Conservation (phyloP, 495 filamentous ascomycete species). For the Friedmanniomyces endolithicus region DNA sequence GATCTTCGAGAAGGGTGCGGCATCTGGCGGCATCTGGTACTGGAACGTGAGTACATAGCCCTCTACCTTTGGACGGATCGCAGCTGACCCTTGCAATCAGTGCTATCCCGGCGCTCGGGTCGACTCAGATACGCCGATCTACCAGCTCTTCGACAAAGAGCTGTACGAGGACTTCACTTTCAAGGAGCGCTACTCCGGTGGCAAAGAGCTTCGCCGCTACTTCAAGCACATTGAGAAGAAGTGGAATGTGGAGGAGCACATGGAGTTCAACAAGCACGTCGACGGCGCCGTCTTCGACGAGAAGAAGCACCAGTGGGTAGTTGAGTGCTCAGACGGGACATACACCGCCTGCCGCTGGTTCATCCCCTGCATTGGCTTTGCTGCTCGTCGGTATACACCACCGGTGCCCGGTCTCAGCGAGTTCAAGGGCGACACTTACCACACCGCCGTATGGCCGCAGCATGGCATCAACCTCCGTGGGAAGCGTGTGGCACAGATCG, state of each 20-base stretch:
- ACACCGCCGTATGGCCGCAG: slow-evolving; percentile 49
- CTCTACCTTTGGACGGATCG: background rate
- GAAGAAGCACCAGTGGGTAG: slow-evolving; percentile 14
- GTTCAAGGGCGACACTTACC: slow-evolving; percentile 43
- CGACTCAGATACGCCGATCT: slow-evolving; percentile 27
- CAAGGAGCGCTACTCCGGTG: slow-evolving; percentile 25
- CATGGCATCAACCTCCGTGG: slow-evolving; percentile 36
- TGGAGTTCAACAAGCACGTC: slow-evolving; percentile 19
- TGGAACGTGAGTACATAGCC: background rate
- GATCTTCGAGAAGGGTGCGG: slow-evolving; percentile 5
- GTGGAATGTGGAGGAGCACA: slow-evolving; percentile 20
- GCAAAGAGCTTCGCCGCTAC: slow-evolving; percentile 24
- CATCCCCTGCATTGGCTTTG: slow-evolving; percentile 16
- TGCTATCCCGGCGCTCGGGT: slow-evolving; percentile 32
- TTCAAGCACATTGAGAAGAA: slow-evolving; percentile 25
- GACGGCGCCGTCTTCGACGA: slow-evolving; percentile 21
- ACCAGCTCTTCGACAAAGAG: slow-evolving; percentile 28
- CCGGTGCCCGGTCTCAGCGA: slow-evolving; percentile 39
- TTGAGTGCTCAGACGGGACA: slow-evolving; percentile 18
- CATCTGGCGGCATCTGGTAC: slow-evolving; percentile 6
- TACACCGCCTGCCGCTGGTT: slow-evolving; percentile 10
- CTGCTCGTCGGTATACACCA: slow-evolving; percentile 26
- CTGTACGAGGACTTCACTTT: slow-evolving; percentile 28
- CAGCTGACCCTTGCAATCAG: slow-evolving; percentile 12
- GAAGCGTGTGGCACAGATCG: slow-evolving; percentile 46